Conservation (phyloP, 2,329 filamentous ascomycete species). For the Penicillium paneum region DNA sequence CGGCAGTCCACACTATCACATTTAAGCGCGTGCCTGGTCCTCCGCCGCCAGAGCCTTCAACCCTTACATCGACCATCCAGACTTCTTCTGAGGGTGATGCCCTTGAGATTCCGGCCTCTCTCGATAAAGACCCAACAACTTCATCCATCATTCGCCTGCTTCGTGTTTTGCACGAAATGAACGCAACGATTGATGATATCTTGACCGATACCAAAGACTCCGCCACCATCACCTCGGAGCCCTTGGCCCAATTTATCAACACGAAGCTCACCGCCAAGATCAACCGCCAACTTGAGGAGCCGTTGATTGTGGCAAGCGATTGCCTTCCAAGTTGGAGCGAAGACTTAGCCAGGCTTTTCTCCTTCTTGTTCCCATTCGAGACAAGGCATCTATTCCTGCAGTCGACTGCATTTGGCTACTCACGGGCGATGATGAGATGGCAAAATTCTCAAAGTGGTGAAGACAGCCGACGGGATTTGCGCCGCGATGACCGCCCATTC, state of each 20-base stretch:
- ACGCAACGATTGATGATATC: slow-evolving; percentile 89
- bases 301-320: slow-evolving; percentile 92
- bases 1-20: slow-evolving; percentile 82
- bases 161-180: slow-evolving; percentile 86
- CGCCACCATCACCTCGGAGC: slow-evolving; percentile 71
- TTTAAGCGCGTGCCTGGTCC: slow-evolving; percentile 84
- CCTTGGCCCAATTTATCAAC: slow-evolving; percentile 92
- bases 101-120: slow-evolving; percentile 68
- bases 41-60: slow-evolving; percentile 68
- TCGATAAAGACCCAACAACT: slow-evolving; percentile 79
- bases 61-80: slow-evolving; percentile 55
- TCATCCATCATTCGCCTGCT: slow-evolving; percentile 83
- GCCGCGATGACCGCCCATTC: slow-evolving; percentile 84
- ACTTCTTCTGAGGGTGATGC: slow-evolving; percentile 52
- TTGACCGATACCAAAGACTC: slow-evolving; percentile 71
- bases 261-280: slow-evolving; percentile 97
- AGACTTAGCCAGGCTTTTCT: slow-evolving; percentile 87
- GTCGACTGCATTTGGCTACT: slow-evolving; percentile 97
- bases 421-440: slow-evolving; percentile 95
- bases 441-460: slow-evolving; percentile 83
- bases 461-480: slow-evolving; percentile 75
- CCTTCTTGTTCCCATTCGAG: slow-evolving; percentile 97
- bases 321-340: slow-evolving; percentile 95
- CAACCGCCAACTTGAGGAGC: slow-evolving; percentile 94
- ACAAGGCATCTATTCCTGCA: slow-evolving; percentile 95